These are phyloP conservation scores for Onygena corvina DNA, from an alignment of 2,329 filamentous ascomycete genomes.

Conservation along the genomic window DNA sequence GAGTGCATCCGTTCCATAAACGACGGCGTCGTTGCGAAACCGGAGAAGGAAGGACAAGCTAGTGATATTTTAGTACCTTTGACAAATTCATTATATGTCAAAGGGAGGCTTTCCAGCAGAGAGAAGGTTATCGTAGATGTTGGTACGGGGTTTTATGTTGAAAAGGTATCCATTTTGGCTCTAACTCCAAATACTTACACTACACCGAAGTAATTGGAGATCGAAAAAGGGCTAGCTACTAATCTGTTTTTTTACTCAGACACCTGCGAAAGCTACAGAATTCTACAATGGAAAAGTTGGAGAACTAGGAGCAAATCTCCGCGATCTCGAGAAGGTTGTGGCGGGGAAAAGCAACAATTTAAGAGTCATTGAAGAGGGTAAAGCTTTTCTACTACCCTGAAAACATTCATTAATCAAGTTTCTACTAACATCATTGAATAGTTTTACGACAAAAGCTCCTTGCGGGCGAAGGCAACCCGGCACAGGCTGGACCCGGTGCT, in stretches of 20 bases:
- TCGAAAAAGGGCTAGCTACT: neutral
- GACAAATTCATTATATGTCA: slow-evolving; percentile 89
- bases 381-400: slow-evolving; percentile 19
- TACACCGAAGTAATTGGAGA: neutral
- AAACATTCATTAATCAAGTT: neutral
- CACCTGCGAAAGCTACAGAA: slow-evolving; percentile 47
- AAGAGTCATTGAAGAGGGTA: slow-evolving; percentile 78
- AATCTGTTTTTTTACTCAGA: slow-evolving; percentile 24
- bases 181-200: neutral
- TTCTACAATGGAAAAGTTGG: slow-evolving; percentile 60
- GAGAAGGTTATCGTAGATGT: slow-evolving; percentile 80
- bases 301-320: slow-evolving; percentile 51
- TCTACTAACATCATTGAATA: slow-evolving; percentile 17
- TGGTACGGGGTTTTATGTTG: slow-evolving; percentile 86
- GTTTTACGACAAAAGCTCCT: slow-evolving; percentile 44
- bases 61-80: slow-evolving; percentile 70
- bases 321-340: slow-evolving; percentile 56
- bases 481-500: slow-evolving; percentile 24
- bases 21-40: slow-evolving; percentile 38
- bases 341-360: slow-evolving; percentile 72
- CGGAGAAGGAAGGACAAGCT: slow-evolving; percentile 18
- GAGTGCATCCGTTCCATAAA: slow-evolving; percentile 75
- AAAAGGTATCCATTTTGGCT: slow-evolving; percentile 53
- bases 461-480: slow-evolving; percentile 30
- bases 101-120: slow-evolving; percentile 61